Evolutionary conservation across 2,329 filamentous ascomycete species (phyloP), one percentile per base, ranked within the genome.

Genomic region (Ascochyta fabae): DNA sequence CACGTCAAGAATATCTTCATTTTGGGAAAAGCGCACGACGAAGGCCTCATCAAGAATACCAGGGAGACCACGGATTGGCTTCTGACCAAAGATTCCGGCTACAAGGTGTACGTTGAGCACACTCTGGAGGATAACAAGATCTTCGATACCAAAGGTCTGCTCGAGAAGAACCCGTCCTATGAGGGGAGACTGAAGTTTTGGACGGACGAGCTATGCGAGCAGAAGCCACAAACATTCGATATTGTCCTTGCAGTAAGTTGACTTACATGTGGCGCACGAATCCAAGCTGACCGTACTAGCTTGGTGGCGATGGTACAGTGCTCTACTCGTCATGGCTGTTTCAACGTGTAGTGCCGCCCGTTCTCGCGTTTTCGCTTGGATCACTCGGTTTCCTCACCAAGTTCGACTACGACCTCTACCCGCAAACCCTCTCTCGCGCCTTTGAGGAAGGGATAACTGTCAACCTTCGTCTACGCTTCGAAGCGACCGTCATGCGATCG

Each of bases 241-340:
- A 96, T 99, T 69, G 88, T 96, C 47, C 86, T 99, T 42, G 96
- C 94, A 0, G 78, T 84, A 68, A 72, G 79, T 31, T 36, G 6
- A 7, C 5, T 9, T 1, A 43, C 0, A 8, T 5, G 26, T 4
- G 9, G 1, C 10, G 36, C 29, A 15, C 7, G 4, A 36, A 23
- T 4, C 4, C 5, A 13, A 2, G 26, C 47, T 56, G 3, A 56
- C 12, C 12, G 29, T 13, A 43, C 24, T 40, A 80, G 78, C 84
- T 96, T 3, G 93, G 92, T 44, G 95, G 95, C 12, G 95, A 99
- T 72, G 95, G 95, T n/a, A 99, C 95, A 0, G 94, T 99, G 6
- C 81, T 99, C 10, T 98, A 96, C 71, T 91, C 94, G 4, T 96
- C 92, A 70, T 98, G 94, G 93, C 82, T 99, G 1, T 99, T 99